These are phyloP conservation scores for Chaetomium cochliodes DNA, from an alignment of 495 filamentous ascomycete species.

Conservation along the genomic window DNA sequence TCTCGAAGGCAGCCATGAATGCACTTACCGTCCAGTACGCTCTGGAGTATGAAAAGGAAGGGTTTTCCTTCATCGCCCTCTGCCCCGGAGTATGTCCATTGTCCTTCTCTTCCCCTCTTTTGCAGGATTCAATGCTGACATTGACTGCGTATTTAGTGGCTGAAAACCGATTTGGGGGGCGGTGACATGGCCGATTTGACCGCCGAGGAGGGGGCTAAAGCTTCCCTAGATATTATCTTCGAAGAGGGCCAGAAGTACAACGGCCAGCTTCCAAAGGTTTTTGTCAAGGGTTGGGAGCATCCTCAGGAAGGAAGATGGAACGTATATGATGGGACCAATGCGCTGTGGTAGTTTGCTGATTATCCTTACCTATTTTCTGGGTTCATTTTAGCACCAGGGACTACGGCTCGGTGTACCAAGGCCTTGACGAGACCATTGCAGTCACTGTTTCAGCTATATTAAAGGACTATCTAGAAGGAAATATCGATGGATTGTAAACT, in stretches of 20 bases:
- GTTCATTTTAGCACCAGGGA: too few relatives aligned
- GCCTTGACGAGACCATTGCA: too few relatives aligned
- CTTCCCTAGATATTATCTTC: constrained; percentile 47
- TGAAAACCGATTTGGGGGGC: constrained; percentile 15
- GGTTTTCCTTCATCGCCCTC: background rate
- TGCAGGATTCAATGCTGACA: background rate
- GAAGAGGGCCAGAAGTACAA: constrained; percentile 39
- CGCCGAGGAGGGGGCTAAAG: constrained; percentile 44
- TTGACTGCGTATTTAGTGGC: background rate
- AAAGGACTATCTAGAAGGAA: too few relatives aligned
- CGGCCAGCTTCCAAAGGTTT: constrained; percentile 49
- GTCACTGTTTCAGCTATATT: too few relatives aligned
- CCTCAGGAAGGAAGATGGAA: constrained; percentile 1
- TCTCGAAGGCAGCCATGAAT: background rate
- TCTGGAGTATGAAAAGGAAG: background rate
- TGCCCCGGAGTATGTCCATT: background rate
- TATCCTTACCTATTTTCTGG: too few relatives aligned
- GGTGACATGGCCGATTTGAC: constrained; percentile 46
- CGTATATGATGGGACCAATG: constrained; percentile 16
- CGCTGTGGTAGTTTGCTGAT: too few relatives aligned
- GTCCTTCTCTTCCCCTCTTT: background rate
- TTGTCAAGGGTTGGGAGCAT: constrained; percentile 46
- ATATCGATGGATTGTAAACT: too few relatives aligned
- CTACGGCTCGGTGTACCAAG: too few relatives aligned
- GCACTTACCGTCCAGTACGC: background rate